Evolutionary conservation across 2,329 filamentous ascomycete species (phyloP).

Genomic region (Trichoderma gracile): DNA sequence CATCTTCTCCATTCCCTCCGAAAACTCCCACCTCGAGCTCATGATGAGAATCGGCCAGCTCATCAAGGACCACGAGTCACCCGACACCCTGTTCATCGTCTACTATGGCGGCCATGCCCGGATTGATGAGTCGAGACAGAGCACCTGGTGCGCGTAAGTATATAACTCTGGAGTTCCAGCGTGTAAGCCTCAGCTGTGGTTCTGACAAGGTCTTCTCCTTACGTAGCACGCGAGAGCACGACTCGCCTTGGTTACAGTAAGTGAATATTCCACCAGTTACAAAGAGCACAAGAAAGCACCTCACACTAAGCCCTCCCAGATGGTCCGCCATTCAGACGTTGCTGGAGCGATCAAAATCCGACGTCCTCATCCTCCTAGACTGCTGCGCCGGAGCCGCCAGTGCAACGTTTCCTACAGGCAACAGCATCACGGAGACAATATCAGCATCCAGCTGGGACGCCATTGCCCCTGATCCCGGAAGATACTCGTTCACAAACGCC

Average conservation of each 20-base stretch:
- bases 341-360: slow-evolving; percentile 57
- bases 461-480: slow-evolving; percentile 59
- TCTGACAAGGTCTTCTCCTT: background rate
- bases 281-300: no score
- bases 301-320: slow-evolving; percentile 34
- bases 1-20: slow-evolving; percentile 58
- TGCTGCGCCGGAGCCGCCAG: slow-evolving; percentile 62
- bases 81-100: slow-evolving; percentile 57
- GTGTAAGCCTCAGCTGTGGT: no score
- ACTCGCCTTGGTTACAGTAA: slow-evolving; percentile 58
- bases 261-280: slow-evolving; percentile 37
- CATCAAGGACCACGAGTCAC: slow-evolving; percentile 58
- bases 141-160: slow-evolving; percentile 61
- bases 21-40: slow-evolving; percentile 59
- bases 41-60: slow-evolving; percentile 59
- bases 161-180: no score
- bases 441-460: slow-evolving; percentile 64
- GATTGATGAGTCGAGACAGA: slow-evolving; percentile 61
- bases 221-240: slow-evolving; percentile 49
- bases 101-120: slow-evolving; percentile 62
- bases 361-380: slow-evolving; percentile 59
- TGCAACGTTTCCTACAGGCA: slow-evolving; percentile 58
- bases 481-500: slow-evolving; percentile 61
- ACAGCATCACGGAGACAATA: slow-evolving; percentile 62
- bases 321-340: slow-evolving; percentile 64